Evolutionary conservation across 225 moss, liverwort and hornwort species (phyloP), one percentile per base, ranked within the genome.

Genomic region (Ulota crispa): DNA sequence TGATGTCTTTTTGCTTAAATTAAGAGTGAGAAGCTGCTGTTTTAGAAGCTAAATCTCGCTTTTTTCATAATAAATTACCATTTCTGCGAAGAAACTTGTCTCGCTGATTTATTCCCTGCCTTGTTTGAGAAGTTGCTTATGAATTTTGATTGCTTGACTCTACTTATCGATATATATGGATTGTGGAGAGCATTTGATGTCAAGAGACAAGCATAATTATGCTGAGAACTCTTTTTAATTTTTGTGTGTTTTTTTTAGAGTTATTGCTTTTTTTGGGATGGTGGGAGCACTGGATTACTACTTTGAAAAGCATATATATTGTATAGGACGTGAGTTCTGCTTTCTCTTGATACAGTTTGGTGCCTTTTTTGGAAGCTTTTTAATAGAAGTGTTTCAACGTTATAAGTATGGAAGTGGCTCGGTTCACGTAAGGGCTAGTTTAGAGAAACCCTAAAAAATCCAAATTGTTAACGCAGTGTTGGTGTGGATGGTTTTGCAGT

Each of bases 401-500:
- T 26, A 4, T 77, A 0, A 11, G 19, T 19, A 26, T 37, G 8
- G 27, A 67, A 36, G 54, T 13, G 39, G 20, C 26, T n/a, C 5
- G 23, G 10, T 15, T 37, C 39, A 77, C 16, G 0, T 4, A n/a
- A 15, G 27, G 50, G 24, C 32, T 61, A 42, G 23, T 64, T 50
- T 54, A 55, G 37, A 30, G 50, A 28, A 81, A 9, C 9, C 64
- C 12, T 75, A 26, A 6, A 7, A 7, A 31, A n/a, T 3, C 3
- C n/a, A 15, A 64, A 77, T 41, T 60, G 27, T 73, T 81, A 36
- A 84, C 69, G 31, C 41, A 63, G 53, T 75, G 24, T 42, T 66
- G 30, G 37, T 57, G 53, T 72, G 21, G 18, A 65, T 47, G 87
- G 74, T 50, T 50, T 50, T 90, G 95, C 94, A 98, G 97, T 89